A percentile compares a stretch with the other conserved stretches of the same genome.
phyloP scores from a whole-genome alignment of 176 grass and related monocot species.

The Sorghum bicolor region DNA sequence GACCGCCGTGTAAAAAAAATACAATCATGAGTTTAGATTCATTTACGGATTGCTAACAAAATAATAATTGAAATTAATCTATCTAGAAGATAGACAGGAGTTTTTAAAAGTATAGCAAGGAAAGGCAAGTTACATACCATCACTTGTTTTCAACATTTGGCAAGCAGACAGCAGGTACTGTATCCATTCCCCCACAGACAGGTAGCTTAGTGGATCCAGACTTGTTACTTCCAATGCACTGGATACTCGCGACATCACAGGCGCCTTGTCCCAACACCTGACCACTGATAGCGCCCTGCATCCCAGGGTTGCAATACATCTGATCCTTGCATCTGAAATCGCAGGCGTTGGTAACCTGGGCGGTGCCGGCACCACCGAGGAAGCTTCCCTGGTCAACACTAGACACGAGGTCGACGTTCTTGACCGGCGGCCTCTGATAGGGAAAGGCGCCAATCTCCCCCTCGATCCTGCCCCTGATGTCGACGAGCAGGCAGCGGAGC shows the following conservation, averaged over 20 bases:
- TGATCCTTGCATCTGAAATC: slow-evolving; percentile 81
- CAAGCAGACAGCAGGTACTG: slow-evolving; percentile 36
- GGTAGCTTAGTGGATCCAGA: slow-evolving; percentile 51
- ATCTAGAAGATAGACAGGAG: neutral
- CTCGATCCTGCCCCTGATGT: slow-evolving; percentile 71
- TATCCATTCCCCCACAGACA: slow-evolving; percentile 40
- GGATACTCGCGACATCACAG: slow-evolving; percentile 51
- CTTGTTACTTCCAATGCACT: slow-evolving; percentile 43
- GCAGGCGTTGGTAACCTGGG: slow-evolving; percentile 65
- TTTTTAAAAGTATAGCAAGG: neutral
- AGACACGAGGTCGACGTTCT: slow-evolving; percentile 22
- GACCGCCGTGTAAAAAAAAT: too few relatives aligned
- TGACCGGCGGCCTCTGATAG: slow-evolving; percentile 53
- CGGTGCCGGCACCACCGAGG: slow-evolving; percentile 19
- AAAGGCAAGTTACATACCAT: slow-evolving; percentile 41
- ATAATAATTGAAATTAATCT: neutral
- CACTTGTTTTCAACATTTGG: slow-evolving; percentile 52
- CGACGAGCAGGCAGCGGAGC: slow-evolving; percentile 68
- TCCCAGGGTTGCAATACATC: slow-evolving; percentile 59
- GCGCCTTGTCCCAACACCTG: slow-evolving; percentile 42
- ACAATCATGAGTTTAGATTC: neutral
- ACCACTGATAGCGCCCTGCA: slow-evolving; percentile 32
- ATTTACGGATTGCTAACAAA: neutral
- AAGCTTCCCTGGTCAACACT: slow-evolving; percentile 31
- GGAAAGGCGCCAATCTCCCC: slow-evolving; percentile 83